phyloP scores from a whole-genome alignment of 192 early-diverging fungal genomes.

The Coemansia sp. region DNA sequence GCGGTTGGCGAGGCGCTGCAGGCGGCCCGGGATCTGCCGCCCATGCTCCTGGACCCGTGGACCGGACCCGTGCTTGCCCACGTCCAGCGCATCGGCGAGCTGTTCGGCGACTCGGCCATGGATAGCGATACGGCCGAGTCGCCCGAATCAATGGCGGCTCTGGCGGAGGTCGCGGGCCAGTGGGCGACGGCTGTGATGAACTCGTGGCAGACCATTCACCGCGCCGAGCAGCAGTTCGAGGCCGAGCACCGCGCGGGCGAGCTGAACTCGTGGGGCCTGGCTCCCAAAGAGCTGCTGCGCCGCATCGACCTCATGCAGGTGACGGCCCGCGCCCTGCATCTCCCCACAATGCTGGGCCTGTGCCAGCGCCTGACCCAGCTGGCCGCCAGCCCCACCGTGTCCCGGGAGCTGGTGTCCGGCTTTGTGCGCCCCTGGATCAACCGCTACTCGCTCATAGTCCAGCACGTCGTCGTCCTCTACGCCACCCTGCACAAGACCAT shows the following conservation, averaged over 20 bases:
- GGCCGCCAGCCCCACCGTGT: not conserved
- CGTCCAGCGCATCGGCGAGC: not conserved
- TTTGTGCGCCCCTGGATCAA: conserved; percentile 37
- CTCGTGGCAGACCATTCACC: conserved; percentile 38
- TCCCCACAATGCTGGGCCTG: conserved; percentile 28
- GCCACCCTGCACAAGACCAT: conserved; percentile 65
- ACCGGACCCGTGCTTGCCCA: not conserved
- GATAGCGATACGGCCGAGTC: not conserved
- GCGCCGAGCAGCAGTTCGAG: conserved; percentile 27
- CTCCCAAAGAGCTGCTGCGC: conserved; percentile 39
- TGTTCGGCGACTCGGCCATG: not conserved
- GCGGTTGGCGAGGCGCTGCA: not conserved
- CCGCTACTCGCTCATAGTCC: conserved; percentile 47
- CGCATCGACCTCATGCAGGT: conserved; percentile 26
- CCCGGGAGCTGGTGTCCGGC: not conserved
- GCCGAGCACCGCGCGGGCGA: not conserved
- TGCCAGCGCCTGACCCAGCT: conserved; percentile 12
- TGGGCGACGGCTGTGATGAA: conserved; percentile 43
- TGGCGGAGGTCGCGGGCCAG: conserved; percentile 28
- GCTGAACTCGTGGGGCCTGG: conserved; percentile 32
- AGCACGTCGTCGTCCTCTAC: conserved; percentile 58
- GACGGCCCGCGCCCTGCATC: conserved; percentile 21
- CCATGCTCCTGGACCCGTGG: conserved; percentile 12
- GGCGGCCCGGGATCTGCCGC: not conserved
- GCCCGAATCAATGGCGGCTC: not conserved